A percentile compares a stretch with the other conserved stretches of the same genome.
These are phyloP conservation scores for Trichoderma oligosporum DNA, from an alignment of 2,329 filamentous ascomycete genomes.

Conservation along the genomic window DNA sequence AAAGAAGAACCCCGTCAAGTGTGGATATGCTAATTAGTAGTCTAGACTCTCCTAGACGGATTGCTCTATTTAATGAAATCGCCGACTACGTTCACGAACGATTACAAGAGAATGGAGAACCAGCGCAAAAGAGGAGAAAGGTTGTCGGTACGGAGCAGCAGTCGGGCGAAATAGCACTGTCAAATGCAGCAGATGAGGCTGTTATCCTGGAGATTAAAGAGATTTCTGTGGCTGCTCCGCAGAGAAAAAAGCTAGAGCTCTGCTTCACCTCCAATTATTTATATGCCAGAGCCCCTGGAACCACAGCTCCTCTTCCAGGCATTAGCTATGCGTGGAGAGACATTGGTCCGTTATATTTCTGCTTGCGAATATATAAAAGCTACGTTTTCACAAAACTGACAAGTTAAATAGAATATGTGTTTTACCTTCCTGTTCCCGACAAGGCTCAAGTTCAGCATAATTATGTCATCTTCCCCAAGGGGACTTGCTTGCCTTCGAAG, in stretches of 20 bases:
- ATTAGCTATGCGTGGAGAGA: conserved; percentile 59
- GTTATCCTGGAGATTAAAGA: conserved; percentile 60
- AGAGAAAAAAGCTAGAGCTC: conserved; percentile 65
- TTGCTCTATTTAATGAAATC: conserved; percentile 56
- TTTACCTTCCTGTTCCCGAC: conserved; percentile 62
- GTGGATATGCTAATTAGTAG: neutral
- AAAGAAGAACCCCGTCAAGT: neutral
- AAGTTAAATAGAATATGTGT: conserved; percentile 50
- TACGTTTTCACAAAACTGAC: conserved; percentile 19
- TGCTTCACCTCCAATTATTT: conserved; percentile 58
- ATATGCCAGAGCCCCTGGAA: conserved; percentile 53
- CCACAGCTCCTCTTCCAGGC: conserved; percentile 48
- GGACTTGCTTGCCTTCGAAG: conserved; percentile 51
- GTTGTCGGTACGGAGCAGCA: conserved; percentile 46
- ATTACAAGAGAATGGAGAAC: conserved; percentile 40
- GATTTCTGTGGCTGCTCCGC: conserved; percentile 63
- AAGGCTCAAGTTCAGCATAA: conserved; percentile 64
- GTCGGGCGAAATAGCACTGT: conserved; percentile 26
- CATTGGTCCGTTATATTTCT: conserved; percentile 48
- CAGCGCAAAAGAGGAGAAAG: conserved; percentile 50
- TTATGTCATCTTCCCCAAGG: conserved; percentile 59
- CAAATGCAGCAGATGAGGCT: conserved; percentile 46
- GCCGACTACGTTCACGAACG: conserved; percentile 48
- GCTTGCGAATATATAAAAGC: neutral
- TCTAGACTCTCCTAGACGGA: conserved; percentile 47